phyloP scores from a whole-genome alignment of 1,139 yeast genomes.

The Yamadazyma pseudoaaseri region DNA sequence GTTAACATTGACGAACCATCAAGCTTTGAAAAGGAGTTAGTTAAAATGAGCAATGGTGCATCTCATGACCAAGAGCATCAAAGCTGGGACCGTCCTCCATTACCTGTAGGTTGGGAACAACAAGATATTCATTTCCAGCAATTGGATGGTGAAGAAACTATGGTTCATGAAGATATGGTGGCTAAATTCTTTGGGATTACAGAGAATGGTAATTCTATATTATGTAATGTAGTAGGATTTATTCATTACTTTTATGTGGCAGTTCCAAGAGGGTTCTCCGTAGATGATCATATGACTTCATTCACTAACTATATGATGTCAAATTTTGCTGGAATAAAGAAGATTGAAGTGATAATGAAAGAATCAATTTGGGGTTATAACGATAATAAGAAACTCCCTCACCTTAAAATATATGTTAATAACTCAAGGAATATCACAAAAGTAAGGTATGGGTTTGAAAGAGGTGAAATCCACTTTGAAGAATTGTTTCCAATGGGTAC shows the following conservation, averaged over 20 bases:
- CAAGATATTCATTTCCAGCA: conserved; percentile 79
- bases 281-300: conserved; percentile 47
- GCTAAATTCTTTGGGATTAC: conserved; percentile 94
- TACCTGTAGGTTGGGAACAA: conserved; percentile 51
- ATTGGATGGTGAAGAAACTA: conserved; percentile 88
- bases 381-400: conserved; percentile 75
- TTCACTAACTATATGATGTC: conserved; percentile 51
- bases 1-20: conserved; percentile 42
- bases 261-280: conserved; percentile 75
- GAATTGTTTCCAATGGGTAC: conserved; percentile 57
- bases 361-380: conserved; percentile 95
- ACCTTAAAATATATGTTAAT: conserved; percentile 67
- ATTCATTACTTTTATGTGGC: conserved; percentile 90
- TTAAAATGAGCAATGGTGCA: conserved; percentile 45
- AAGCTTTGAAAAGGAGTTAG: conserved; percentile 62
- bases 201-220: conserved; percentile 77
- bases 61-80: conserved; percentile 43
- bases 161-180: conserved; percentile 53
- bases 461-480: conserved; percentile 72
- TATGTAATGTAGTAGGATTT: conserved; percentile 89
- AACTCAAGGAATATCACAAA: conserved; percentile 67
- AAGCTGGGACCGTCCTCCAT: conserved; percentile 60
- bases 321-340: conserved; percentile 56
- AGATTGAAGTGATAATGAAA: conserved; percentile 63
- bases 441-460: conserved; percentile 77